Percentiles rank a stretch among this genome's conserved stretches.
These are phyloP conservation scores for Comarum palustre DNA, from an alignment of 306 rosid genomes.

Conservation along the genomic window DNA sequence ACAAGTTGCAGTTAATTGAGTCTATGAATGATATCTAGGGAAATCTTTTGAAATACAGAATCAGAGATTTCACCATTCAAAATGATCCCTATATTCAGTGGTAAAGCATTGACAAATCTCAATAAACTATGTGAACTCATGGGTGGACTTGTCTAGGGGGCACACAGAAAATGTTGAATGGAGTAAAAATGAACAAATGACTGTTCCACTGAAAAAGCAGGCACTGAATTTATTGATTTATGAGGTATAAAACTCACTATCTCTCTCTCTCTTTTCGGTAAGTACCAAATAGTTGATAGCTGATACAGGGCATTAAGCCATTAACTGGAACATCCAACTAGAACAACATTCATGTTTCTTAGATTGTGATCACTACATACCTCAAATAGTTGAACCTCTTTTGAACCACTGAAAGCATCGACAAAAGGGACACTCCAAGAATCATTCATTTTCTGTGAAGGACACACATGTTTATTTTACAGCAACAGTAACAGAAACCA, in stretches of 20 bases:
- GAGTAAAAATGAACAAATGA: not conserved
- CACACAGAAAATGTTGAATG: not conserved
- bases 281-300: not conserved
- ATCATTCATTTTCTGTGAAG: conserved; percentile 60
- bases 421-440: conserved; percentile 76
- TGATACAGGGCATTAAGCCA: not conserved
- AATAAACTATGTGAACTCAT: not conserved
- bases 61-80: too few species aligned
- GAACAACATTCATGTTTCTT: not conserved
- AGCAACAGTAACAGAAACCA: conserved; percentile 26
- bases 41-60: not conserved
- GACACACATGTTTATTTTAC: conserved; percentile 19
- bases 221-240: not conserved
- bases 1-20: not conserved
- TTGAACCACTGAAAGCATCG: conserved; percentile 51
- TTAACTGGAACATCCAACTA: not conserved
- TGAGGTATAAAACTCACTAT: not conserved
- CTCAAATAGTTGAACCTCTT: conserved; percentile 55
- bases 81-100: too few species aligned
- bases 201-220: not conserved
- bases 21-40: not conserved
- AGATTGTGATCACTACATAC: conserved; percentile 28
- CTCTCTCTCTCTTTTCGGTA: not conserved
- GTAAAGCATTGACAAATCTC: too few species aligned
- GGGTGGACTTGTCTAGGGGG: not conserved